These are phyloP conservation scores for Magnaporthiopsis poae DNA, from an alignment of 2,329 filamentous ascomycete species.

Conservation along the genomic window DNA sequence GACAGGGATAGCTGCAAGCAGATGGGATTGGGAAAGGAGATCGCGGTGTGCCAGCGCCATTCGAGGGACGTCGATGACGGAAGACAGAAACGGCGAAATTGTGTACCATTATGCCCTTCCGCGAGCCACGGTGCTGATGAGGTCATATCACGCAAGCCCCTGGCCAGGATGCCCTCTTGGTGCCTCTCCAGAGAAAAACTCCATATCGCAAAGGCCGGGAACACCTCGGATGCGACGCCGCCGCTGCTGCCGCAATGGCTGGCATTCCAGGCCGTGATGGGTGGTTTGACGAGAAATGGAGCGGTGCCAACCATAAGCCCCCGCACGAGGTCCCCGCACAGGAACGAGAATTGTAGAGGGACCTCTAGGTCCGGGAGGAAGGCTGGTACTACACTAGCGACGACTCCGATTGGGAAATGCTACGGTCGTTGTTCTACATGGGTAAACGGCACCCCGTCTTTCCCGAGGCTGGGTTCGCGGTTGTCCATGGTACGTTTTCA, in stretches of 20 bases:
- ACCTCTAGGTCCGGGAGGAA: conserved; percentile 38
- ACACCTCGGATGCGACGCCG: conserved; percentile 44
- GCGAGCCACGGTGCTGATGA: too few relatives aligned
- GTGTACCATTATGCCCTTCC: too few relatives aligned
- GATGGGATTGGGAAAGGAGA: too few relatives aligned
- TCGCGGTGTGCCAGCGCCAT: too few relatives aligned
- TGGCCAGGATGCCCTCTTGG: too few relatives aligned
- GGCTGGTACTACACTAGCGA: conserved; percentile 49
- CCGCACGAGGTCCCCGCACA: conserved; percentile 65
- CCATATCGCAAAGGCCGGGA: conserved; percentile 37
- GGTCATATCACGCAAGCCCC: too few relatives aligned
- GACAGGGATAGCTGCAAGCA: too few relatives aligned
- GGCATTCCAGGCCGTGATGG: conserved; percentile 56
- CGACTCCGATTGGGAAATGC: conserved; percentile 35
- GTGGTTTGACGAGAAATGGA: conserved; percentile 31
- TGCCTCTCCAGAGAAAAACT: conserved; percentile 74
- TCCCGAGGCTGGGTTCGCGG: conserved; percentile 40
- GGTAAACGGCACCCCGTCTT: too few relatives aligned
- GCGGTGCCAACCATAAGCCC: conserved; percentile 36
- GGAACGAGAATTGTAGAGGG: conserved; percentile 63
- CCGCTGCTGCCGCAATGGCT: conserved; percentile 65
- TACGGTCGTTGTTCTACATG: conserved; percentile 33
- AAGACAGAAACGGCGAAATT: too few relatives aligned
- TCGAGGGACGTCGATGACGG: too few relatives aligned
- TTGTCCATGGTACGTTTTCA: conserved; percentile 27